A percentile compares a stretch with the other conserved stretches of the same genome.
phyloP scores from a whole-genome alignment of 495 filamentous ascomycete genomes.

The Penicillium macrosclerotiorum region DNA sequence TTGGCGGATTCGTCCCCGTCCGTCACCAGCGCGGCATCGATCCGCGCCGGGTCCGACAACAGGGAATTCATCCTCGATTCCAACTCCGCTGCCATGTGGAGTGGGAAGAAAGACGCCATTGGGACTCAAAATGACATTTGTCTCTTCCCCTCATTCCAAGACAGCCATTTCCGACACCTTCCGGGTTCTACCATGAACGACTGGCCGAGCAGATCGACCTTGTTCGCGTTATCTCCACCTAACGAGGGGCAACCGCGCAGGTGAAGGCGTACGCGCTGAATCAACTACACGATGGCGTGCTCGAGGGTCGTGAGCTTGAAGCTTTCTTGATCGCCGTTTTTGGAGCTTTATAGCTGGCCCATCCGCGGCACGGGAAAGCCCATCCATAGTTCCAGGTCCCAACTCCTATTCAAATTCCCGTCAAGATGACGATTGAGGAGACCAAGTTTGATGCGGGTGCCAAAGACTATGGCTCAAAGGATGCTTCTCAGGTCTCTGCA shows the following conservation, averaged over 20 bases:
- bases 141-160: too few relatives aligned
- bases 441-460: constrained; percentile 1
- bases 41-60: neutral
- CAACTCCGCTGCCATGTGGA: neutral
- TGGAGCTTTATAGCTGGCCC: constrained; percentile 4
- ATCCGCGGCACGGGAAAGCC: neutral
- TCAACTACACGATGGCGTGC: constrained; percentile 22
- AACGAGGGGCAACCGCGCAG: neutral
- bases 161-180: neutral
- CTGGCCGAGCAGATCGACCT: constrained; percentile 2
- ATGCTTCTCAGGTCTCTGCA: constrained; percentile 1
- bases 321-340: neutral
- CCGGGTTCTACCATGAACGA: neutral
- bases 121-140: neutral
- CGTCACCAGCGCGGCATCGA: neutral
- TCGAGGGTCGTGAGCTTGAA: constrained; percentile 7
- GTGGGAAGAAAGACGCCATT: constrained; percentile 6
- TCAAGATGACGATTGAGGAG: constrained; percentile 24
- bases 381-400: neutral
- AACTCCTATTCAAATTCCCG: neutral
- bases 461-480: constrained; percentile 12
- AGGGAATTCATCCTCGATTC: too few relatives aligned
- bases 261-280: neutral
- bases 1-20: neutral
- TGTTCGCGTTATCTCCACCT: neutral